Base-by-base conservation (phyloP, 2,329 filamentous ascomycete species). In the Penicillium olsonii region DNA sequence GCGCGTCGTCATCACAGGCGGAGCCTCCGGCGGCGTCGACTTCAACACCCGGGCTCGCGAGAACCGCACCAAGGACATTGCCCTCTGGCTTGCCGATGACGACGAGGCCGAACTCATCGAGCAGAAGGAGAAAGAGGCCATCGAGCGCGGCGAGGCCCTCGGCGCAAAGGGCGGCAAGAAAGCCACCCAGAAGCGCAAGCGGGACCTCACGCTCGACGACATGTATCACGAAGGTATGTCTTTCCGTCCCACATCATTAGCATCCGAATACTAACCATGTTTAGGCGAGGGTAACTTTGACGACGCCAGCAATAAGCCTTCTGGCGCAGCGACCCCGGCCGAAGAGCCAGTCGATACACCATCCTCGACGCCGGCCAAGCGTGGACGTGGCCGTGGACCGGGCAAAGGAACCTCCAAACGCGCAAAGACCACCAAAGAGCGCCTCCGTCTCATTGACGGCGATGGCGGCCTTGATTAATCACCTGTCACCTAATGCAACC, bases 181-280 rank as follows among this genome's bases (percentile, higher is more conserved):
- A 73, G 71, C 76, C 35, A 72, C 72, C n/a, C 71, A 70, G 42
- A 92, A 87, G 62, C 80, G 77, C 70, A 72, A 73, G 70, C 71
- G 71, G 46, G 83, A 85, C 68, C 74, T 85, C 56, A 84, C 80
- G 65, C 75, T 97, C 72, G 94, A 97, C 70, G 92, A 96, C 68
- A 91, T 99, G 89, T 99, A 99, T 75, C 94, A 99, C 70, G 94
- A 99, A 81, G 94, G 94, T 96, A 71, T 85, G 89, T 75, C n/a
- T 20, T 22, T 11, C 44, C 15, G 7, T 4, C 22, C 31, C 3
- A 29, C 9, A 9, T 26, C 8, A 31, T 5, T 31, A 37, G 11
- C 31, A 34, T 8, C 19, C 5, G 12, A 37, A 42, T 34, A 41
- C 53, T 56, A 52, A 59, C 37, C 14, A 43, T 27, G 17, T 20